Evolutionary conservation across 2,329 filamentous ascomycete genomes (phyloP).

Genomic region (Hymenoscyphus occultus): DNA sequence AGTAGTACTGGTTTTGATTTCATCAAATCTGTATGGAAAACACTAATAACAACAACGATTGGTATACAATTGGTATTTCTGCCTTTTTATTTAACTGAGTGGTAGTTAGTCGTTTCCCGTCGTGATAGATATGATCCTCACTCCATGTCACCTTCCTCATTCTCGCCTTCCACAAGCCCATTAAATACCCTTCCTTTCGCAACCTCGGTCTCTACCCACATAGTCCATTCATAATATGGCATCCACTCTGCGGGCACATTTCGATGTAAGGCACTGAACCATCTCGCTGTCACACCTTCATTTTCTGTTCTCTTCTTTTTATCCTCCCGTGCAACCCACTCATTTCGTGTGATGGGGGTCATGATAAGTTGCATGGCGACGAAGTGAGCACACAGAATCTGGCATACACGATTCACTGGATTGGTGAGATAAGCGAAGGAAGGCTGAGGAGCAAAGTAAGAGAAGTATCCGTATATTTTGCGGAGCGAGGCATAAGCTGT

Average conservation of each 20-base stretch:
- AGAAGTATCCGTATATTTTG: conserved; percentile 27
- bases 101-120: too few relatives aligned
- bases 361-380: conserved; percentile 30
- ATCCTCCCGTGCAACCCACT: conserved; percentile 11
- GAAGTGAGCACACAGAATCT: conserved; percentile 31
- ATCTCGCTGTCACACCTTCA: conserved; percentile 14
- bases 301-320: background rate
- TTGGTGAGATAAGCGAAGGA: conserved; percentile 27
- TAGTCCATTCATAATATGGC: conserved; percentile 29
- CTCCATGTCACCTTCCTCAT: background rate
- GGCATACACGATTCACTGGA: conserved; percentile 22
- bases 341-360: conserved; percentile 26
- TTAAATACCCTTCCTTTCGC: conserved; percentile 14
- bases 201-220: conserved; percentile 26
- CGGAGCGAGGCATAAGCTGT: conserved; percentile 26
- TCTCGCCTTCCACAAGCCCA: conserved; percentile 32
- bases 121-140: too few relatives aligned
- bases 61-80: too few relatives aligned
- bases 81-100: too few relatives aligned
- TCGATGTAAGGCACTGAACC: conserved; percentile 24
- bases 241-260: conserved; percentile 21
- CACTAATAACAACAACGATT: too few relatives aligned
- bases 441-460: conserved; percentile 21
- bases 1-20: too few relatives aligned
- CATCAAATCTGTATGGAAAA: too few relatives aligned